Conservation (phyloP, 768 basidiomycete genomes). For the Austroboletus festivus region DNA sequence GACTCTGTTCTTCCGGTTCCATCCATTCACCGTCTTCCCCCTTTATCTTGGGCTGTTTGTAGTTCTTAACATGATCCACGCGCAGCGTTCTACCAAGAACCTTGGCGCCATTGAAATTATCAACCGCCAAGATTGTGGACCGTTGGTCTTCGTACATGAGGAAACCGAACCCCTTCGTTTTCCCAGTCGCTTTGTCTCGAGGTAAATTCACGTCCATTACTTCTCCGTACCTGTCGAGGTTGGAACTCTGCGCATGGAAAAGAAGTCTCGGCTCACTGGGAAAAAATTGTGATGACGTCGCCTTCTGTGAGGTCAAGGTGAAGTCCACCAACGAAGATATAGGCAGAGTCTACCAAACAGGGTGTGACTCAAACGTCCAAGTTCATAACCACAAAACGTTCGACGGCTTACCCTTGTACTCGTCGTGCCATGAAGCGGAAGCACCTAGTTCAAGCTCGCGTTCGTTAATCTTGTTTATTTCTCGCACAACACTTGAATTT, state of each 20-base stretch:
- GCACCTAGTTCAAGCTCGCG: slow-evolving; percentile 78
- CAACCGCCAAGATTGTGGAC: slow-evolving; percentile 93
- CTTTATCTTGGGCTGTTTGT: slow-evolving; percentile 81
- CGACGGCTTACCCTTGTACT: slow-evolving; percentile 67
- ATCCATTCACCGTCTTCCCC: slow-evolving; percentile 82
- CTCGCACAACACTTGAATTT: slow-evolving; percentile 73
- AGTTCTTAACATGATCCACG: slow-evolving; percentile 90
- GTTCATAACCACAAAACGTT: background rate
- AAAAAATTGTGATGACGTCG: slow-evolving; percentile 95
- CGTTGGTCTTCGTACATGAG: slow-evolving; percentile 99
- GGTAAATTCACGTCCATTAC: slow-evolving; percentile 94
- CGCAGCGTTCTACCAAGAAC: slow-evolving; percentile 84
- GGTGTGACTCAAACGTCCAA: slow-evolving; percentile 6
- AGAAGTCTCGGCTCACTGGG: slow-evolving; percentile 66
- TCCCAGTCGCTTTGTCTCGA: slow-evolving; percentile 89
- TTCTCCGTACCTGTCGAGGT: slow-evolving; percentile 79
- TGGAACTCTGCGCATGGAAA: background rate
- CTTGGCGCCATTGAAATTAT: slow-evolving; percentile 95
- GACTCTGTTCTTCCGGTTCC: slow-evolving; percentile 79
- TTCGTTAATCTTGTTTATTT: slow-evolving; percentile 93
- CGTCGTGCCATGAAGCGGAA: slow-evolving; percentile 89
- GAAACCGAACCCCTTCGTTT: slow-evolving; percentile 89
- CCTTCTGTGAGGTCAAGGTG: slow-evolving; percentile 91
- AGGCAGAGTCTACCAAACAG: slow-evolving; percentile 73
- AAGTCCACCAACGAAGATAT: slow-evolving; percentile 90